Base-by-base conservation (phyloP, 2,329 filamentous ascomycete genomes). In the Neofusicoccum umdonicola region DNA sequence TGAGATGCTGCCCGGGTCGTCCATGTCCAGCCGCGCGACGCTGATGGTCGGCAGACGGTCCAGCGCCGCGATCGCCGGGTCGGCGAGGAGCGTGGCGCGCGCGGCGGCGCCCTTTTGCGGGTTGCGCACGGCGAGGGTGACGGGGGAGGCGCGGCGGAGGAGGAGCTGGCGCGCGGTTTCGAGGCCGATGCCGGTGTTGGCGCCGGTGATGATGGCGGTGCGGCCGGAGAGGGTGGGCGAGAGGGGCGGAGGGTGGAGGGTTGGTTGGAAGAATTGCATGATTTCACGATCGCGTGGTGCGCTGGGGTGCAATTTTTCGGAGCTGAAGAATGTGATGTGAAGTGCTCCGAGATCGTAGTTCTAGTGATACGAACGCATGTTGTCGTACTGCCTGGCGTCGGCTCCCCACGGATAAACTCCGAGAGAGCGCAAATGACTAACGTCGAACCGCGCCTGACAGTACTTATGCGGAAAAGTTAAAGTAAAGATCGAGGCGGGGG, bases 161-260 rank as follows among this genome's bases (percentile, higher is more conserved):
- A 45, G 27, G 27, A 60, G 56, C 13, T 60, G 56, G 8, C 56
- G 56, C 4, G 44, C 56, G 7, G 56, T 60, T n/a, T 64, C 60
- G 60, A 63, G 66, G 41, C 68, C 68, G 34, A 69, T 68, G 34
- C 68, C 68, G 37, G 63, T 58, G 61, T 67, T 70, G 6, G 66
- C 64, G 27, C 68, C 68, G 6, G 66, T 70, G 19, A 70, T 62
- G 19, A 70, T 61, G 19, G 64, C 64, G 42, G 57, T 66, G 42
- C 65, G 66, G 19, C 42, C 48, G 9, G 48, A 39, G 35, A 63
- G 22, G 13, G 48, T 35, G 3, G 42, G 15, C 3, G 27, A 22
- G 4, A 9, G 22, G 4, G 62, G 37, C 5, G 50, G 48, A 13
- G 62, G 12, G 19, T 37, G 62, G 31, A 63, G 47, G 6, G 39